A percentile compares a stretch with the other conserved stretches of the same genome.
Conservation (phyloP, 108 stramenopile species). For the Craspedostauros australis region DNA sequence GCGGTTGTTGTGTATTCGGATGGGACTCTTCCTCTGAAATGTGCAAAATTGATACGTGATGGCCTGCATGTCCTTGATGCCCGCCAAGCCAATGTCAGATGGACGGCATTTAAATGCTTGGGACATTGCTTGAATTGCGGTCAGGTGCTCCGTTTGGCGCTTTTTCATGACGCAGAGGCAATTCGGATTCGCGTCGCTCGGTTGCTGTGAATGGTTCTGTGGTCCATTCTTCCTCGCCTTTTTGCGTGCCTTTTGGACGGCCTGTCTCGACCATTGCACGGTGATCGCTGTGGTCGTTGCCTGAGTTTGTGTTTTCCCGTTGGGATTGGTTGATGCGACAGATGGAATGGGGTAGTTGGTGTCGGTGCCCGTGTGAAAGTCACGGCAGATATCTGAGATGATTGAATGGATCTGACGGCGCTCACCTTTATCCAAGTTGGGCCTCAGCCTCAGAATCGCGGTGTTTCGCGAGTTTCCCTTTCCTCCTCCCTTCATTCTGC, state of each 20-base stretch:
- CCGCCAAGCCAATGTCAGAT: slow-evolving; percentile 70
- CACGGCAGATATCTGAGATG: slow-evolving; percentile 30
- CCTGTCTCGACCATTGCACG: slow-evolving; percentile 21
- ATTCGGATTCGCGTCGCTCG: slow-evolving; percentile 15
- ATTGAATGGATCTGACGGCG: slow-evolving; percentile 45
- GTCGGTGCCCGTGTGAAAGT: slow-evolving; percentile 52
- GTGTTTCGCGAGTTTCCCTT: neutral
- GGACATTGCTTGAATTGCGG: slow-evolving; percentile 38
- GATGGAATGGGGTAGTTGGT: neutral
- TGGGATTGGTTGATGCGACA: neutral
- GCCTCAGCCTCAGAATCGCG: slow-evolving; percentile 34
- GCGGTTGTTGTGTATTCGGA: slow-evolving; percentile 21
- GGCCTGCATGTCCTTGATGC: slow-evolving; percentile 84
- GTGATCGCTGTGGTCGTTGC: slow-evolving; percentile 27
- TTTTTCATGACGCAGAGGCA: slow-evolving; percentile 64
- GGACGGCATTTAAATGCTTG: slow-evolving; percentile 51
- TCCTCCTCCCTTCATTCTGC: neutral
- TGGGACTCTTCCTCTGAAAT: slow-evolving; percentile 31
- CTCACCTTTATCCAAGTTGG: slow-evolving; percentile 42
- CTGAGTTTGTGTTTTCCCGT: neutral
- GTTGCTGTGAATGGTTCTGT: neutral
- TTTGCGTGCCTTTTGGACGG: slow-evolving; percentile 29
- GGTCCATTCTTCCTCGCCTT: neutral
- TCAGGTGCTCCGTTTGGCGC: slow-evolving; percentile 61
- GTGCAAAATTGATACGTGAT: slow-evolving; percentile 83